These are phyloP conservation scores for Bretschneidera sinensis DNA, from an alignment of 345 rosid genomes.

Conservation along the genomic window DNA sequence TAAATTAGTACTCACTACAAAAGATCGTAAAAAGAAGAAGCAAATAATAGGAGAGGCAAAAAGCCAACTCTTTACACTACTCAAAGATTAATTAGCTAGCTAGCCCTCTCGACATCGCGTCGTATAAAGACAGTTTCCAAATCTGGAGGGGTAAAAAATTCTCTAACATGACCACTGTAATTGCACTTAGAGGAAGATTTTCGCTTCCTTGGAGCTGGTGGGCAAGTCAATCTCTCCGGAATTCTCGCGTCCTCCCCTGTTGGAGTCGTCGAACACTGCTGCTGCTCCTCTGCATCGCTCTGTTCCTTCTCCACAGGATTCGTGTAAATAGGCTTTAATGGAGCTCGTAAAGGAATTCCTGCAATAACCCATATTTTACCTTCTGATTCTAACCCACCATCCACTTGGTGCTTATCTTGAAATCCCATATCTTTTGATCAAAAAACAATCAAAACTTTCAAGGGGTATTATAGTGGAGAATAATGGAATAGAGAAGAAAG, in stretches of 20 bases:
- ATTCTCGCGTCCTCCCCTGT: conserved; percentile 48
- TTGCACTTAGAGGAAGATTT: conserved; percentile 42
- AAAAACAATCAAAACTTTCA: background rate
- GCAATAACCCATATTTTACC: conserved; percentile 48
- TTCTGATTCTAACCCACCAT: conserved; percentile 46
- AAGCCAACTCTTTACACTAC: background rate
- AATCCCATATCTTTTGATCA: conserved; percentile 40
- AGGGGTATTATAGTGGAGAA: conserved; percentile 8
- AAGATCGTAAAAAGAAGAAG: conserved; percentile 9
- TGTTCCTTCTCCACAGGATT: conserved; percentile 26
- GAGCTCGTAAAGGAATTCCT: conserved; percentile 51
- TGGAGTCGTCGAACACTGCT: conserved; percentile 51
- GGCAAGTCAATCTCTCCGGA: conserved; percentile 44
- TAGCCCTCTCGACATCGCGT: conserved; percentile 43
- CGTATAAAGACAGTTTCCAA: conserved; percentile 50
- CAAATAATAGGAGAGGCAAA: background rate
- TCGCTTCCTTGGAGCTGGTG: conserved; percentile 67
- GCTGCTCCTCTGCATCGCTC: conserved; percentile 17
- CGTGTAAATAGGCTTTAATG: conserved; percentile 52
- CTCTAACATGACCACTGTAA: conserved; percentile 28
- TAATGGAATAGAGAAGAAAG: conserved; percentile 35
- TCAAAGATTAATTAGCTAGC: conserved; percentile 15
- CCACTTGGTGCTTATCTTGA: conserved; percentile 47
- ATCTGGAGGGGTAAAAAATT: conserved; percentile 54
- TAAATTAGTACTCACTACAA: conserved; percentile 4